These are phyloP conservation scores for Rachicladosporium sp. DNA, from an alignment of 2,329 filamentous ascomycete genomes.

Conservation along the genomic window DNA sequence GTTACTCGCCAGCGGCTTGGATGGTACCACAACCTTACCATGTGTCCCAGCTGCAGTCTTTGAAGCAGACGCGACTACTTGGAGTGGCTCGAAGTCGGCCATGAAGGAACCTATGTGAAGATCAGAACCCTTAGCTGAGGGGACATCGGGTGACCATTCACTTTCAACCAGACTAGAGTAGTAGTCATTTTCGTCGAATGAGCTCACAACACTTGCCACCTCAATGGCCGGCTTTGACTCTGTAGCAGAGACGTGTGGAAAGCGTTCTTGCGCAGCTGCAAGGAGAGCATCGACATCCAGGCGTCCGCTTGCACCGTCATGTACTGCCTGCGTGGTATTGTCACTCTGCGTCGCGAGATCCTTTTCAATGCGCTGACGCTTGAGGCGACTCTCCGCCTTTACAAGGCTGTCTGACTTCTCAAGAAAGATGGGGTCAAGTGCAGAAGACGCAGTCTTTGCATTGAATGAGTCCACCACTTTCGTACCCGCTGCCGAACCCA, in stretches of 20 bases:
- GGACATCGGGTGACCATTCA: slow-evolving; percentile 53
- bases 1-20: too few relatives aligned
- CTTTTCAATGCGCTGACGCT: slow-evolving; percentile 70
- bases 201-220: slow-evolving; percentile 47
- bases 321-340: slow-evolving; percentile 18
- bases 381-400: slow-evolving; percentile 67
- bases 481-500: slow-evolving; percentile 6
- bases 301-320: background rate
- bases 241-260: slow-evolving; percentile 54
- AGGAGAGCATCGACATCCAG: slow-evolving; percentile 33
- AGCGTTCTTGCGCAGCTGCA: slow-evolving; percentile 55
- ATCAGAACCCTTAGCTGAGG: slow-evolving; percentile 30
- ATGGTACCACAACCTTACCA: too few relatives aligned
- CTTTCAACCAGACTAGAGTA: slow-evolving; percentile 76
- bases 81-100: slow-evolving; percentile 13
- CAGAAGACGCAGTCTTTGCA: slow-evolving; percentile 20
- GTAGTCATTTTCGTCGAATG: slow-evolving; percentile 85
- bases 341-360: slow-evolving; percentile 41
- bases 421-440: slow-evolving; percentile 71
- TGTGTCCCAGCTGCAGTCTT: background rate
- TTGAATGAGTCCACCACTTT: background rate
- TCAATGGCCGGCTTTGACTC: slow-evolving; percentile 41
- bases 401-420: slow-evolving; percentile 78
- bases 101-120: slow-evolving; percentile 28
- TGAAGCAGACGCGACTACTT: slow-evolving; percentile 4